Evolutionary conservation across 192 early-diverging fungal species (phyloP), one percentile per base, ranked within the genome.

Genomic region (Rhizophlyctis rosea): DNA sequence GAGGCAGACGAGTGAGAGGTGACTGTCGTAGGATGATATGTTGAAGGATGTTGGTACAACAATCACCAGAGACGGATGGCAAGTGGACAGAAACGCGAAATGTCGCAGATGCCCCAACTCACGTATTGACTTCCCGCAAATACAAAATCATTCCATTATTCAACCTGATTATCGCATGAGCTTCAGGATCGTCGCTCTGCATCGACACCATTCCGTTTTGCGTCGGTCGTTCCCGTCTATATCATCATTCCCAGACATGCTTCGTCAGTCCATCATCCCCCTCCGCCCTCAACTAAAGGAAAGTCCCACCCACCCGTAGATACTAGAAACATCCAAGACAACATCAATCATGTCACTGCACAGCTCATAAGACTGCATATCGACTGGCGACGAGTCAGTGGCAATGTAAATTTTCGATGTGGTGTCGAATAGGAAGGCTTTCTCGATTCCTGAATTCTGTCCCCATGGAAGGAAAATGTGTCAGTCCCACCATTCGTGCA

Each of bases 331-430:
- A 59, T 95, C 92, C 28, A 93, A 85, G 39, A 92, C 84, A 16
- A 92, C 91, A 50, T 94, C 94, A 69, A 98, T 93, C 82, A 94
- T 96, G 68, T 98, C 90, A 56, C 87, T 89, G 57, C 94, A 93
- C 56, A 98, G 86, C 75, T 90, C 88, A 74, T 95, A 98, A 3
- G 86, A 82, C 62, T 93, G 91, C 50, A 79, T 69, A 65, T 78
- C 75, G 36, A 80, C 81, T 3, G 96, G 95, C 7, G 94, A 92
- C 57, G 85, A 86, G 59, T 98, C 96, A 3, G 91, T 97, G 3
- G 96, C 93, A 57, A 98, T 86, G 68, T 97, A 98, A 30, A 97
- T 88, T 67, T 95, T 95, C 18, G 91, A 89, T 29, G 79, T 49
- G 3, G 87, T 78, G 68, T 98, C 96, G 62, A 98, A 94, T 51